Conservation (phyloP, 306 rosid genomes). For the Malus asiatica region DNA sequence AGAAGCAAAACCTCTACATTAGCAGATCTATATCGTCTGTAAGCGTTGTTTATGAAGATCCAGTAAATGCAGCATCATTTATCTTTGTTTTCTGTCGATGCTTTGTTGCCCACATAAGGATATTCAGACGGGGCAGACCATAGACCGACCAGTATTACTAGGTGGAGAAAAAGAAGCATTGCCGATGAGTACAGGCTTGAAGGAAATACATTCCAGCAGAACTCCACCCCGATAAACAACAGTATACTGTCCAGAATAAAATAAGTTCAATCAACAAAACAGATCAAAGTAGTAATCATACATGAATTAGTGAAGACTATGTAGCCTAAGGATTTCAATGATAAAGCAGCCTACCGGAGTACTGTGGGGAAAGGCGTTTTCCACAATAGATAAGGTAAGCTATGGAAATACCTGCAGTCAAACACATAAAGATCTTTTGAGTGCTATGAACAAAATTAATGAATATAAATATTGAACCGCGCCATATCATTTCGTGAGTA, state of each 20-base stretch:
- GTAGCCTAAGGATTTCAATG: background rate
- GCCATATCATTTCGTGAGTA: background rate
- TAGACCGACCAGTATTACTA: slow-evolving; percentile 65
- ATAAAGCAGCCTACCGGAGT: slow-evolving; percentile 43
- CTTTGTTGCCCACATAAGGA: slow-evolving; percentile 43
- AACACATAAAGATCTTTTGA: background rate
- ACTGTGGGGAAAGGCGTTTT: slow-evolving; percentile 54
- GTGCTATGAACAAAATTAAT: background rate
- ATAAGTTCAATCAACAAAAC: slow-evolving; percentile 3
- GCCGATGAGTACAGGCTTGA: slow-evolving; percentile 55
- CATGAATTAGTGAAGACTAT: background rate
- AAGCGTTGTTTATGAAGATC: background rate
- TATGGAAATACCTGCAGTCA: slow-evolving; percentile 74
- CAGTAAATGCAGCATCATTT: slow-evolving; percentile 13
- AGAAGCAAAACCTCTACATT: background rate
- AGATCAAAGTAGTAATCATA: background rate
- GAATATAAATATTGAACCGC: background rate
- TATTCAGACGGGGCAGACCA: slow-evolving; percentile 64
- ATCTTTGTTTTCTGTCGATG: slow-evolving; percentile 31
- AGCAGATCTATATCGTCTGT: background rate
- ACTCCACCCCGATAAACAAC: slow-evolving; percentile 71
- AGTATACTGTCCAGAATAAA: slow-evolving; percentile 39
- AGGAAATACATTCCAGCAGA: slow-evolving; percentile 91
- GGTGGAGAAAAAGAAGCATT: slow-evolving; percentile 58
- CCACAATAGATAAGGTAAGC: slow-evolving; percentile 85